phyloP scores from a whole-genome alignment of 2,329 filamentous ascomycete genomes.

The Ophiostoma perfectum region DNA sequence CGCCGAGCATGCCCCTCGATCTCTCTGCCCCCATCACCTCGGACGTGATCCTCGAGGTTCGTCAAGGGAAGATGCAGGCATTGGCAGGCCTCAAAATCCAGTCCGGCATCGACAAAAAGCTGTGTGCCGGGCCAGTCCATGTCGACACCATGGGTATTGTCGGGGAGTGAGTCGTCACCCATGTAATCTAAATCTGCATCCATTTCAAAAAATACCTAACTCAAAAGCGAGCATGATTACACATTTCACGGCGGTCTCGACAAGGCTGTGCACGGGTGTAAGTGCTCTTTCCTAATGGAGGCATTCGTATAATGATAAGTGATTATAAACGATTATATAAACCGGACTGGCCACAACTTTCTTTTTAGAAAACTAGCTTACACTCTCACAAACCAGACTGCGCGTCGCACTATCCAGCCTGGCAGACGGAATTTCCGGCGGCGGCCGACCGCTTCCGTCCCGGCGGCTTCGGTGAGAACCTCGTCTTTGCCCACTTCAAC shows the following conservation, averaged over 20 bases:
- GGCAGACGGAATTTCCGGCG: not conserved
- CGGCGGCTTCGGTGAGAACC: not conserved
- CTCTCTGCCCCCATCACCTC: not conserved
- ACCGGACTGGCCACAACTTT: not conserved
- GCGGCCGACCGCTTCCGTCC: not conserved
- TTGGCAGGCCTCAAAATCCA: not conserved
- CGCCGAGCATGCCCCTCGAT: not conserved
- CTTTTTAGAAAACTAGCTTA: not conserved
- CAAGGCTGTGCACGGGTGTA: slow-evolving; percentile 57
- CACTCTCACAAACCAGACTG: not conserved
- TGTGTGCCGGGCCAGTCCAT: not conserved
- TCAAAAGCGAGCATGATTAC: slow-evolving; percentile 49
- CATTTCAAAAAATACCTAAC: not conserved
- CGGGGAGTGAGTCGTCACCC: not conserved
- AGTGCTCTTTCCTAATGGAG: slow-evolving; percentile 28
- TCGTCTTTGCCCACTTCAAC: not conserved
- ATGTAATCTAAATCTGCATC: not conserved
- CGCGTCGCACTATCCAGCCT: not conserved
- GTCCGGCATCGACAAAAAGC: not conserved
- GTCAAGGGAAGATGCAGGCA: not conserved
- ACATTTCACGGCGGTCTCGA: slow-evolving; percentile 58
- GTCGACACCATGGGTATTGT: not conserved
- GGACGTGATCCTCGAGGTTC: not conserved
- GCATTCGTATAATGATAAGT: not conserved
- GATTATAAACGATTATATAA: not conserved